phyloP scores from a whole-genome alignment of 495 filamentous ascomycete genomes.

The Penicillium canariense region DNA sequence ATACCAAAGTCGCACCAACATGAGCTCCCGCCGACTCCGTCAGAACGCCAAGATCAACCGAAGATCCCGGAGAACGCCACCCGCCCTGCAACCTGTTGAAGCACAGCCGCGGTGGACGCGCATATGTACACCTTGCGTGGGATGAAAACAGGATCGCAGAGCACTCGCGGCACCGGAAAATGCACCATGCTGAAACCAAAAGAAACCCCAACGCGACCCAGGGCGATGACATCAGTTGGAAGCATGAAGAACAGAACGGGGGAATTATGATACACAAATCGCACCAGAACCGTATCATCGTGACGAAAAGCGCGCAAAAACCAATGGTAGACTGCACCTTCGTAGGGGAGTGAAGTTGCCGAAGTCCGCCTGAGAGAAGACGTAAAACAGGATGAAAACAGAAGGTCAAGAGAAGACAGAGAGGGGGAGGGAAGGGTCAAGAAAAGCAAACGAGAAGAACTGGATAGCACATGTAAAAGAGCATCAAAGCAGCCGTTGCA shows the following conservation, averaged over 20 bases:
- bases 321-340: neutral
- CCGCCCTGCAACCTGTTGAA: slow-evolving; percentile 14
- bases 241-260: slow-evolving; percentile 10
- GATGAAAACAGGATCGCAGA: slow-evolving; percentile 11
- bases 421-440: neutral
- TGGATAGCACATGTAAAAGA: neutral
- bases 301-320: slow-evolving; percentile 16
- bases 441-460: neutral
- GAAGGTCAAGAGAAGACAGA: neutral
- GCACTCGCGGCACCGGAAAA: slow-evolving; percentile 20
- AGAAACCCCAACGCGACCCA: slow-evolving; percentile 9
- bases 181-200: slow-evolving; percentile 21
- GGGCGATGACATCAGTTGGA: slow-evolving; percentile 9
- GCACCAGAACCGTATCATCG: slow-evolving; percentile 26
- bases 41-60: slow-evolving; percentile 21
- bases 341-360: neutral
- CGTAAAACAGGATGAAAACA: neutral
- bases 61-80: slow-evolving; percentile 24
- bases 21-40: slow-evolving; percentile 9
- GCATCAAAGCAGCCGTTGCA: slow-evolving; percentile 1
- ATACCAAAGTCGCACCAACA: slow-evolving; percentile 11
- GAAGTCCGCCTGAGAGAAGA: neutral
- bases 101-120: slow-evolving; percentile 8
- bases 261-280: slow-evolving; percentile 37
- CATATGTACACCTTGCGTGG: slow-evolving; percentile 21